Evolutionary conservation across 768 basidiomycete genomes (phyloP).

Genomic region (Panaeolus cyanescens): DNA sequence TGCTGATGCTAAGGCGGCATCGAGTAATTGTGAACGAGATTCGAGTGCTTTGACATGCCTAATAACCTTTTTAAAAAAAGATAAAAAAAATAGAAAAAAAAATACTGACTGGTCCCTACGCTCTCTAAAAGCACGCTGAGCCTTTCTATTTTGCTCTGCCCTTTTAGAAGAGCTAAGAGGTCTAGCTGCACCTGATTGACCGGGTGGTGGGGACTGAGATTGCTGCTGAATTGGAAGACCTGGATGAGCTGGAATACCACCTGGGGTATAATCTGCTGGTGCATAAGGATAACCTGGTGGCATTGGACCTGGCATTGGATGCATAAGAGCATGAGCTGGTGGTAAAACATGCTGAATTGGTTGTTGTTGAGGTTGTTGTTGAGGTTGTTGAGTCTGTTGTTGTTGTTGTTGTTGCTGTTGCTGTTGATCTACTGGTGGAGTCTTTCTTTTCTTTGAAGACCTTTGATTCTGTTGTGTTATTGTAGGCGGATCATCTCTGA

Average conservation of each 20-base stretch:
- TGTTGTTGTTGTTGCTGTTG: conserved; percentile 33
- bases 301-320: conserved; percentile 42
- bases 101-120: conserved; percentile 81
- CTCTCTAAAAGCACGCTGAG: conserved; percentile 89
- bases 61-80: not conserved
- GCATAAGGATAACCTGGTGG: conserved; percentile 53
- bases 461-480: conserved; percentile 44
- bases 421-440: conserved; percentile 49
- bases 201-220: conserved; percentile 29
- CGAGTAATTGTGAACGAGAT: conserved; percentile 81
- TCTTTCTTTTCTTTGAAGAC: conserved; percentile 65
- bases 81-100: conserved; percentile 15
- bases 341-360: conserved; percentile 55
- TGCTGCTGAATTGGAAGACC: conserved; percentile 22
- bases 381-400: conserved; percentile 30
- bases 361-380: conserved; percentile 28
- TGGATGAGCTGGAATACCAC: conserved; percentile 43
- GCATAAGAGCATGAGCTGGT: conserved; percentile 56
- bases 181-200: conserved; percentile 40
- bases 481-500: conserved; percentile 59
- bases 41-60: conserved; percentile 90
- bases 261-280: conserved; percentile 56
- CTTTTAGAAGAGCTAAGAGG: conserved; percentile 80
- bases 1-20: conserved; percentile 82
- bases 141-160: conserved; percentile 94